Percentiles rank a stretch among this genome's conserved stretches.
phyloP scores from a whole-genome alignment of 148 eudicot species.

The Silene uniflora region DNA sequence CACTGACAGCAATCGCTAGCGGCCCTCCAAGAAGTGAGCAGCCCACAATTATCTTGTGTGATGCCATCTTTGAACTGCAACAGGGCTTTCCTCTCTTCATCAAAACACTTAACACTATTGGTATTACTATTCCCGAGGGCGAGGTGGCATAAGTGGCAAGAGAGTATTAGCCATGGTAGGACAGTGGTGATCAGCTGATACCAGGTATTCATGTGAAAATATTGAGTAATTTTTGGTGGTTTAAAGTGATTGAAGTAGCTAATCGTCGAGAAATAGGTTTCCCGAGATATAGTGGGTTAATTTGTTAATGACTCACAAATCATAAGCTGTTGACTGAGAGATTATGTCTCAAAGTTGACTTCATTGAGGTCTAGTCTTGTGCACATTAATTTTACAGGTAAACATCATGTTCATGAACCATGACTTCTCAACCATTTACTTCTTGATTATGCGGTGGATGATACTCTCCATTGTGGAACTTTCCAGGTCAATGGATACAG shows the following conservation, averaged over 20 bases:
- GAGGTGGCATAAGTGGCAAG: not conserved
- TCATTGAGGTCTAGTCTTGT: no score
- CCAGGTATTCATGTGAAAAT: not conserved
- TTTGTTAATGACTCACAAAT: no score
- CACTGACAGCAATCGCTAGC: slow-evolving; percentile 14
- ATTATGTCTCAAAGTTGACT: no score
- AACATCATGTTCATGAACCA: no score
- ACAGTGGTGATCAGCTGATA: not conserved
- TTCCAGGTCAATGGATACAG: no score
- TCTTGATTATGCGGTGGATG: no score
- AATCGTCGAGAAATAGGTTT: no score
- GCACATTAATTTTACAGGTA: no score
- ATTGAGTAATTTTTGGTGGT: not conserved
- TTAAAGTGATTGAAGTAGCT: not conserved
- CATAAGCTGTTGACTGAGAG: no score
- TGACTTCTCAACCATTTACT: no score
- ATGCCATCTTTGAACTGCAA: slow-evolving; percentile 18
- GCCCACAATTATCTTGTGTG: not conserved
- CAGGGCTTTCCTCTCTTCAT: not conserved
- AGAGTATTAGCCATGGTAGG: not conserved
- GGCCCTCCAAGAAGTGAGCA: slow-evolving; percentile 16
- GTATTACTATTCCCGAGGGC: not conserved
- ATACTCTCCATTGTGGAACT: no score
- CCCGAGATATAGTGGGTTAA: no score
- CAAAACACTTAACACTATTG: slow-evolving; percentile 4